Base-by-base conservation (phyloP, 208 protist species). In the Naegleria fowleri region DNA sequence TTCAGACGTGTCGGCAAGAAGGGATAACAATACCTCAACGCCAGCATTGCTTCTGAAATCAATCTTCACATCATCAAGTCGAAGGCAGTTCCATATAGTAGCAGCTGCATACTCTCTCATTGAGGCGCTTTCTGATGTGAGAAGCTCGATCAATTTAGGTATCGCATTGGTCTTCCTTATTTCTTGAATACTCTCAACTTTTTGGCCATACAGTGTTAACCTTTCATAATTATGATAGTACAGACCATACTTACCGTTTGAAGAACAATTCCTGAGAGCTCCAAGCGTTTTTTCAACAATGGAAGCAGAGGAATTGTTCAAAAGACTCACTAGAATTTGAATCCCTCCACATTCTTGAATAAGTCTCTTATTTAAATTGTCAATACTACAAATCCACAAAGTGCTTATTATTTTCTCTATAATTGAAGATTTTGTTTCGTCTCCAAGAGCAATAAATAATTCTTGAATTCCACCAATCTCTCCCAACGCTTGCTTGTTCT, bases 341-440 rank as follows among this genome's bases (percentile, higher is more conserved):
- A 97, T 96, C 22, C 96, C 97, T 6, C 95, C 95, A 55, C 92
- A 92, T n/a, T 94, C 91, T 58, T 95, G 92, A 22, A 98, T 94
- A 9, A 94, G 94, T 90, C 96, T 94, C 92, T 98, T 98, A 93
- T 97, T 97, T 48, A 97, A 95, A 0, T 95, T 95, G 39, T 96
- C 95, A 86, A 97, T 96, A 52, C 95, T 97, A 58, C 97, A 92
- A 90, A 98, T 97, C 96, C 96, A 97, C 41, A 98, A 92, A 48
- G 95, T 97, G 38, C 95, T 95, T 25, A 94, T 95, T n/a, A 98
- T 88, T 89, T 97, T 98, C 90, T 97, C 97, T 36, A 97, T 94
- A 90, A 91, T 90, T 93, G n/a, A 43, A 16, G 36, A 88, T 92
- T 16, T 91, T 55, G 39, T 88, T 58, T 67, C 59, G 9, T 91